Conservation (phyloP, 1,139 yeast species). For the Kodamaea alishanica region DNA sequence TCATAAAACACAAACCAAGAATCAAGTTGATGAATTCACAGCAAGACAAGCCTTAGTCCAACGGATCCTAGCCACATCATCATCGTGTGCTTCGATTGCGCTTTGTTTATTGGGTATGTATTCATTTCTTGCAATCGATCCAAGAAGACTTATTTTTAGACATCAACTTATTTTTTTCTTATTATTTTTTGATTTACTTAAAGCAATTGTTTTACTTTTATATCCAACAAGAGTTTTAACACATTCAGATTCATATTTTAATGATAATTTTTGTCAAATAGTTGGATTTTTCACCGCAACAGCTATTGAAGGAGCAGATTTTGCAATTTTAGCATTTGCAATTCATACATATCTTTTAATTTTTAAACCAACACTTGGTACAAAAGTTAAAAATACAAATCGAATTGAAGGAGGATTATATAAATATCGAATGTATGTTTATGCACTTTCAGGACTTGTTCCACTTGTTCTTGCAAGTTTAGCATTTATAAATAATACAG, state of each 20-base stretch:
- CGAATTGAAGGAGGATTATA: conserved; percentile 75
- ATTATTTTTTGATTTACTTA: conserved; percentile 67
- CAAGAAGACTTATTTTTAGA: conserved; percentile 58
- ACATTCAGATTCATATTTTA: conserved; percentile 47
- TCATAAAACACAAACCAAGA: conserved; percentile 1
- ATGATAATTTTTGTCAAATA: conserved; percentile 59
- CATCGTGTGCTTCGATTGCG: conserved; percentile 56
- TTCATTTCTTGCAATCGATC: conserved; percentile 57
- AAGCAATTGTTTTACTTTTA: conserved; percentile 65
- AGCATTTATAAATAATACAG: conserved; percentile 56
- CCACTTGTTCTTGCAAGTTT: conserved; percentile 71
- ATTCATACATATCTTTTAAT: conserved; percentile 75
- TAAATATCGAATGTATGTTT: conserved; percentile 55
- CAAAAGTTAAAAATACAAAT: conserved; percentile 41
- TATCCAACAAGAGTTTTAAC: conserved; percentile 65
- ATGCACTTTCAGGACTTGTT: conserved; percentile 53
- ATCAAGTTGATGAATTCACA: conserved; percentile 28
- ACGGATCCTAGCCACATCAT: conserved; percentile 51
- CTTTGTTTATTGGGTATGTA: conserved; percentile 55
- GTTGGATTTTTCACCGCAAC: conserved; percentile 84
- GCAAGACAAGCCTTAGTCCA: conserved; percentile 27
- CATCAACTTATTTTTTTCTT: conserved; percentile 70
- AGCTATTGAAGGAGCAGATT: conserved; percentile 83
- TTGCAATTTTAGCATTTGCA: conserved; percentile 81
- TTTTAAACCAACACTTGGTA: conserved; percentile 52